Percentiles rank a stretch among this genome's conserved stretches.
These are phyloP conservation scores for Coriolopsis trogii DNA, from an alignment of 1,284 basidiomycete genomes.

Conservation along the genomic window DNA sequence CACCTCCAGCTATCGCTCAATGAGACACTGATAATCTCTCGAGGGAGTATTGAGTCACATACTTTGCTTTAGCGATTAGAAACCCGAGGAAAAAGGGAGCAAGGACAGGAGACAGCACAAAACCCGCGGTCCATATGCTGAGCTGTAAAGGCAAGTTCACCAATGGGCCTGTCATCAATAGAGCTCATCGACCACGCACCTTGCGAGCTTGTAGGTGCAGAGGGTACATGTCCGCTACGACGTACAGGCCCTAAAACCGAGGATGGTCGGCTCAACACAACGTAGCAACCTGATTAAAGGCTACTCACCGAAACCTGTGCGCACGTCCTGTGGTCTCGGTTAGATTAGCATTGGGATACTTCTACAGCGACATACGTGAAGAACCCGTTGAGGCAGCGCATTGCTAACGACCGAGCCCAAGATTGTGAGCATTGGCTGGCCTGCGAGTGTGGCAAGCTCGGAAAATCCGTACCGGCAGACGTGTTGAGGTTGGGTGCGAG, in stretches of 20 bases:
- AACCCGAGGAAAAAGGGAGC: slow-evolving; percentile 73
- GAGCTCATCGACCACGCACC: slow-evolving; percentile 32
- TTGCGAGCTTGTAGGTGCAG: slow-evolving; percentile 77
- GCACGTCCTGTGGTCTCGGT: slow-evolving; percentile 46
- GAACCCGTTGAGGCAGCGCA: slow-evolving; percentile 70
- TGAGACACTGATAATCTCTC: not conserved
- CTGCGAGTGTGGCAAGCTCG: too few relatives aligned
- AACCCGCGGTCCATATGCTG: slow-evolving; percentile 73
- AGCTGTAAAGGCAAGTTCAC: slow-evolving; percentile 40
- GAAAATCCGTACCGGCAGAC: slow-evolving; percentile 46
- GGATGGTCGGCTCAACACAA: too few relatives aligned
- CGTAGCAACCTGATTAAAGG: too few relatives aligned
- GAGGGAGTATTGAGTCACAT: slow-evolving; percentile 4
- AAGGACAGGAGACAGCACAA: slow-evolving; percentile 64
- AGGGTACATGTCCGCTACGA: slow-evolving; percentile 70
- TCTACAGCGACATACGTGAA: slow-evolving; percentile 50
- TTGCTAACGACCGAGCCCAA: slow-evolving; percentile 48
- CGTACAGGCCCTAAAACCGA: slow-evolving; percentile 54
- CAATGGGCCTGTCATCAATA: not conserved
- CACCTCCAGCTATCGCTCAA: slow-evolving; percentile 57
- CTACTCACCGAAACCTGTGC: slow-evolving; percentile 69
- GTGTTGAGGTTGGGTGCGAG: slow-evolving; percentile 53
- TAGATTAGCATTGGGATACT: not conserved
- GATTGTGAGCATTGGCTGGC: too few relatives aligned
- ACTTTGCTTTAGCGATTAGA: slow-evolving; percentile 59